Conservation (phyloP, 1,284 basidiomycete genomes). For the Caloboletus firmus region DNA sequence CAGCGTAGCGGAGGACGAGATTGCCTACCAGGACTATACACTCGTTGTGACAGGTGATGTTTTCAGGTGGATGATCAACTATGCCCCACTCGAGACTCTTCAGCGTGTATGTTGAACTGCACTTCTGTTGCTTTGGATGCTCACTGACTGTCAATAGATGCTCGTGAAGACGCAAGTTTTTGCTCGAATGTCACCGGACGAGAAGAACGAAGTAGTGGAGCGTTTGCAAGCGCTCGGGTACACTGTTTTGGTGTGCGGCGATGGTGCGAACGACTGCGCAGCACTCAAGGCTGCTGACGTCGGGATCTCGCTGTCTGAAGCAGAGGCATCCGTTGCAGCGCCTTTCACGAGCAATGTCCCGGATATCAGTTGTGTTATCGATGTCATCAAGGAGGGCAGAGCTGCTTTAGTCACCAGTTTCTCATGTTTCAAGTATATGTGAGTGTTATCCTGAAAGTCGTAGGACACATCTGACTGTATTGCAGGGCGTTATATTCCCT, state of each 20-base stretch:
- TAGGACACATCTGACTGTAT: constrained; percentile 8
- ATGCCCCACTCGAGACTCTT: constrained; percentile 90
- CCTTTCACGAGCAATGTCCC: constrained; percentile 95
- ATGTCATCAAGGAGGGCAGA: constrained; percentile 95
- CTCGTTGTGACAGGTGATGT: constrained; percentile 96
- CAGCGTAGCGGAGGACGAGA: constrained; percentile 65
- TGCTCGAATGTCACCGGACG: constrained; percentile 98
- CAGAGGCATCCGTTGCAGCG: constrained; percentile 98
- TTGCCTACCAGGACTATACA: constrained; percentile 85
- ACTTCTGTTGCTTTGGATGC: background rate
- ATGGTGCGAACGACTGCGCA: constrained; percentile 98
- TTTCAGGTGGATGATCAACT: constrained; percentile 98
- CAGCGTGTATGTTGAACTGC: constrained; percentile 65
- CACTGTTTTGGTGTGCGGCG: constrained; percentile 97
- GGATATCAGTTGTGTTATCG: constrained; percentile 95
- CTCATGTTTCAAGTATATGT: constrained; percentile 99
- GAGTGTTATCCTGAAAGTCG: constrained; percentile 34
- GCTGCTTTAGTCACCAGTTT: constrained; percentile 97
- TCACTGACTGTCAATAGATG: constrained; percentile 60
- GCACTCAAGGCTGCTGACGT: constrained; percentile 99
- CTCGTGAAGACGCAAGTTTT: constrained; percentile 98
- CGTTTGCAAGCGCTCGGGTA: constrained; percentile 92
- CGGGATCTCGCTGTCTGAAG: constrained; percentile 94
- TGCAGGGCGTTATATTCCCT: constrained; percentile 85
- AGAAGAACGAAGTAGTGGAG: constrained; percentile 98